A percentile compares a stretch with the other conserved stretches of the same genome.
Conservation (phyloP, 495 filamentous ascomycete genomes). For the Alectoria sarmentosa region DNA sequence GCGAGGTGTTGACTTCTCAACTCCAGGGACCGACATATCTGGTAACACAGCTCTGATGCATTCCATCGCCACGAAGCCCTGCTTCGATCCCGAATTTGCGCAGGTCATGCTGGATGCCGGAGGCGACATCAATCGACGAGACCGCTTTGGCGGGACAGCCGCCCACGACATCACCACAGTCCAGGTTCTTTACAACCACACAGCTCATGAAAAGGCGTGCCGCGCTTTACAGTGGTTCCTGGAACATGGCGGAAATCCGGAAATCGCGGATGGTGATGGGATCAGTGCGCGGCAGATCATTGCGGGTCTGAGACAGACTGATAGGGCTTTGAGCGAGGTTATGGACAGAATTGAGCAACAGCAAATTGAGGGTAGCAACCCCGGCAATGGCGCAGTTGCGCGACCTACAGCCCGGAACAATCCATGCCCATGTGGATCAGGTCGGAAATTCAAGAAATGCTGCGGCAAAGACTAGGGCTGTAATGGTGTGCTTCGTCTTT, state of each 20-base stretch:
- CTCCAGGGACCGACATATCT: neutral
- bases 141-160: neutral
- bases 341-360: neutral
- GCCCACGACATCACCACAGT: conserved; percentile 1
- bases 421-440: conserved; percentile 4
- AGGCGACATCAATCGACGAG: neutral
- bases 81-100: neutral
- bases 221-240: neutral
- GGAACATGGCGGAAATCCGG: neutral
- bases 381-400: neutral
- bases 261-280: neutral
- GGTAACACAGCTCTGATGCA: conserved; percentile 1
- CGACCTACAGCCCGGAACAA: conserved; percentile 4
- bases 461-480: conserved; percentile 26
- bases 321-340: neutral
- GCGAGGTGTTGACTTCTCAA: neutral
- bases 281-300: neutral
- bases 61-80: neutral
- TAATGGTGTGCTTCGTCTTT: too few species aligned
- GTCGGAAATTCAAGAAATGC: conserved; percentile 4
- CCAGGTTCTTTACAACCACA: neutral
- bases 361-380: neutral
- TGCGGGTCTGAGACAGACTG: neutral
- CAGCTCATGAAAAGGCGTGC: neutral
- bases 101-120: neutral